These are phyloP conservation scores for Salix koriyanagi DNA, from an alignment of 345 rosid genomes.

Conservation along the genomic window DNA sequence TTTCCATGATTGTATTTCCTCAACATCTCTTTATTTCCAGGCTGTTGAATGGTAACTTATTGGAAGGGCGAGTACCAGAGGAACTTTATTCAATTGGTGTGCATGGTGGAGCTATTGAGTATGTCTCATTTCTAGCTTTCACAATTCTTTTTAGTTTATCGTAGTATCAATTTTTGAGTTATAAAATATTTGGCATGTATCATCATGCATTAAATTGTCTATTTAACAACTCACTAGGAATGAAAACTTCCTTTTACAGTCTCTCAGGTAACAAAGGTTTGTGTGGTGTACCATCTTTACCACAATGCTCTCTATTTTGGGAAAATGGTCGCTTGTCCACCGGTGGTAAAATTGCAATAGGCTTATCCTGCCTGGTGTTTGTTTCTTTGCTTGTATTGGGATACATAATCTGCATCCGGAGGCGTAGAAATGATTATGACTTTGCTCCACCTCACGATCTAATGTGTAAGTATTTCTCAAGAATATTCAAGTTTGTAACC, in stretches of 20 bases:
- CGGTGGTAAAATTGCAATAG: constrained; percentile 75
- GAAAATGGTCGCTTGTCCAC: constrained; percentile 76
- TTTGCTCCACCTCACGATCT: constrained; percentile 92
- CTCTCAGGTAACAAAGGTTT: constrained; percentile 87
- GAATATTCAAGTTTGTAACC: not conserved
- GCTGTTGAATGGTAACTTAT: constrained; percentile 57
- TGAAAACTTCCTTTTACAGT: constrained; percentile 38
- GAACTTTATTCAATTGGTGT: constrained; percentile 82
- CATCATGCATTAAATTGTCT: not conserved
- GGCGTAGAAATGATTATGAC: constrained; percentile 74
- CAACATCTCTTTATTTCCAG: constrained; percentile 29
- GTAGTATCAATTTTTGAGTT: not conserved
- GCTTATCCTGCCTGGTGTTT: constrained; percentile 46
- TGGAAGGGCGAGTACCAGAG: constrained; percentile 85
- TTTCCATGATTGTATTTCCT: not conserved
- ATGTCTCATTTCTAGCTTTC: constrained; percentile 22
- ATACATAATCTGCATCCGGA: constrained; percentile 57
- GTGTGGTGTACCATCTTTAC: constrained; percentile 81
- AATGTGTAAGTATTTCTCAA: constrained; percentile 53
- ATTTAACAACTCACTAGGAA: not conserved
- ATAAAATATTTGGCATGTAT: not conserved
- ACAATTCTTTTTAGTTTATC: not conserved
- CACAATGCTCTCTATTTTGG: constrained; percentile 76
- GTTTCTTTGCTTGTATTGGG: constrained; percentile 40
- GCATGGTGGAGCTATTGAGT: constrained; percentile 94